Evolutionary conservation across 345 rosid genomes (phyloP).

Genomic region (Zanthoxylum bungeanum): DNA sequence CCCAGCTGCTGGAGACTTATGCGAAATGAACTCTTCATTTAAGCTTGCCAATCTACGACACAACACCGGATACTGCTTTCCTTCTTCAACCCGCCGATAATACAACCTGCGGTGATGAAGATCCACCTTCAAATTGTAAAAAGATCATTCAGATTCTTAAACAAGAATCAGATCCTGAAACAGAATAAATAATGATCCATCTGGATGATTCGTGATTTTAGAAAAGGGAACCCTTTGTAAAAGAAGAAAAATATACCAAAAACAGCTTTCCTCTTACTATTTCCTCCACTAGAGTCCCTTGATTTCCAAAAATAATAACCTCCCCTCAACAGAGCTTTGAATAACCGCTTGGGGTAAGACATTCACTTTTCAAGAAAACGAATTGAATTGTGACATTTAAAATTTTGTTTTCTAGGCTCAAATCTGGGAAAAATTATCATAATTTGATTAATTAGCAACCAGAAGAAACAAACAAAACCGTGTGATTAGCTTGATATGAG

Average conservation of each 20-base stretch:
- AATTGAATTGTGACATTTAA: background rate
- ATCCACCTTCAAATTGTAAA: conserved; percentile 14
- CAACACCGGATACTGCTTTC: conserved; percentile 80
- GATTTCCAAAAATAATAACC: background rate
- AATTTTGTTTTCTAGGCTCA: background rate
- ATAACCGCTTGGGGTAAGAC: background rate
- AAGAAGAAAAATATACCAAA: background rate
- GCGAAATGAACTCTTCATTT: conserved; percentile 78
- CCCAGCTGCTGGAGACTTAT: conserved; percentile 70
- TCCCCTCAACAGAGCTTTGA: background rate
- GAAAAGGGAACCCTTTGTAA: background rate
- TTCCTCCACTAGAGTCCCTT: background rate
- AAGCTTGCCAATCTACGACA: conserved; percentile 75
- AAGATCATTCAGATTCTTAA: background rate
- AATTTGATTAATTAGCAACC: background rate
- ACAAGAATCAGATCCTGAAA: background rate
- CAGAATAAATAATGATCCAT: background rate
- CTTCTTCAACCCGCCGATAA: conserved; percentile 87
- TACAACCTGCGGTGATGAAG: conserved; percentile 57
- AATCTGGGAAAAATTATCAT: background rate
- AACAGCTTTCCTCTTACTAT: background rate
- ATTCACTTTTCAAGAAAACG: background rate
- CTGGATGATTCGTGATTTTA: background rate
- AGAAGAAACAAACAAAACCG: background rate
- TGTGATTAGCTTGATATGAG: background rate